Conservation (phyloP, 306 rosid genomes). For the Prunus kanzakura region DNA sequence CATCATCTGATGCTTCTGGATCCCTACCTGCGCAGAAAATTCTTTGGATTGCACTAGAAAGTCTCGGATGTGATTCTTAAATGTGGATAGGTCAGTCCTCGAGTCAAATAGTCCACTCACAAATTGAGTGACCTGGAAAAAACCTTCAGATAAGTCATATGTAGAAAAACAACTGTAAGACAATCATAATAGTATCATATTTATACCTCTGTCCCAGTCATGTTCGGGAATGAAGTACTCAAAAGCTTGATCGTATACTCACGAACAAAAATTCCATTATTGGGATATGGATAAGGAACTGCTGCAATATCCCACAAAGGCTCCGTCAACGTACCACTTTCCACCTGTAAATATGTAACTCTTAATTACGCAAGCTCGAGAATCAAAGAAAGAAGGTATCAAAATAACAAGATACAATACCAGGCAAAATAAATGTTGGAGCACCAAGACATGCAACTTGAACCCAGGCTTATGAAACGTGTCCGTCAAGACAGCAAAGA, state of each 20-base stretch:
- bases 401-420: constrained; percentile 35
- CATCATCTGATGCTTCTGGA: not conserved
- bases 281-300: constrained; percentile 57
- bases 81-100: constrained; percentile 65
- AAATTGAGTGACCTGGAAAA: constrained; percentile 81
- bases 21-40: constrained; percentile 92
- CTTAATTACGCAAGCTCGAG: not conserved
- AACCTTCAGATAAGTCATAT: constrained; percentile 14
- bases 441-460: constrained; percentile 96
- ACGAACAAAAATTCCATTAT: constrained; percentile 68
- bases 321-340: constrained; percentile 76
- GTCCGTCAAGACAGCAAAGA: constrained; percentile 89
- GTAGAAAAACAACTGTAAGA: not conserved
- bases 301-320: constrained; percentile 85
- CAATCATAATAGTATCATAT: not conserved
- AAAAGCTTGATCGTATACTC: constrained; percentile 89
- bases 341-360: constrained; percentile 49
- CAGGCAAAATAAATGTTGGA: constrained; percentile 92
- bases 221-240: constrained; percentile 91
- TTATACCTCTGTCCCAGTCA: constrained; percentile 86
- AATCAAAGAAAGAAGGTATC: not conserved
- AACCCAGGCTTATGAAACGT: constrained; percentile 98
- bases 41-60: constrained; percentile 95
- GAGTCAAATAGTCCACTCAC: constrained; percentile 85
- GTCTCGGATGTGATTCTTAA: constrained; percentile 83